phyloP scores from a whole-genome alignment of 148 eudicot genomes.

The Rhododendron simsii region DNA sequence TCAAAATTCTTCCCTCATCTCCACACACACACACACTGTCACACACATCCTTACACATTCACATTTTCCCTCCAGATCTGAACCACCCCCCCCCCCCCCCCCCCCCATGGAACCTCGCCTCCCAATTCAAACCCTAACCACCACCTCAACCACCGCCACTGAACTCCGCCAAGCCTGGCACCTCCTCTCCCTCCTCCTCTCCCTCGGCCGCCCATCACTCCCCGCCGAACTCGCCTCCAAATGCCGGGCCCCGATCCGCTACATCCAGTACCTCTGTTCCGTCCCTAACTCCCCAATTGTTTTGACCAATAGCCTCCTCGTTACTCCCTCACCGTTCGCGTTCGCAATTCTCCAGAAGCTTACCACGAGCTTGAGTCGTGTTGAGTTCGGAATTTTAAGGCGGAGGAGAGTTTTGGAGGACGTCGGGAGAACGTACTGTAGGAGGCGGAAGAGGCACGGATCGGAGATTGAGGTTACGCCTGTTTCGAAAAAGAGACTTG shows the following conservation, averaged over 20 bases:
- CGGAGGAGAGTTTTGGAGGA: slow-evolving; percentile 16
- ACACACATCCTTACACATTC: neutral
- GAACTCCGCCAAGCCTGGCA: slow-evolving; percentile 54
- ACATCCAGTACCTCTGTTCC: slow-evolving; percentile 43
- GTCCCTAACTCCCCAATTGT: slow-evolving; percentile 60
- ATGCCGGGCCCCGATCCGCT: slow-evolving; percentile 33
- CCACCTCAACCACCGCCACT: neutral
- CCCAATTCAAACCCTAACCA: slow-evolving; percentile 14
- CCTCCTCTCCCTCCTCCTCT: slow-evolving; percentile 34
- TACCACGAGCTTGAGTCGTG: slow-evolving; percentile 18
- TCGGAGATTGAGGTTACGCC: slow-evolving; percentile 16
- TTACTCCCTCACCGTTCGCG: slow-evolving; percentile 33
- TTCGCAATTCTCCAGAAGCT: slow-evolving; percentile 26
- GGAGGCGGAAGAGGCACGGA: slow-evolving; percentile 41
- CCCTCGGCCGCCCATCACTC: slow-evolving; percentile 38
- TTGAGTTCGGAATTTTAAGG: slow-evolving; percentile 13
- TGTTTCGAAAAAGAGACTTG: slow-evolving; percentile 24
- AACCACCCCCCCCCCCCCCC: neutral
- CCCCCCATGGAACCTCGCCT: slow-evolving; percentile 21
- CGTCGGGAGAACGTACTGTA: slow-evolving; percentile 33
- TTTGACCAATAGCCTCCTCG: slow-evolving; percentile 21
- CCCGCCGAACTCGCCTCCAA: slow-evolving; percentile 45
- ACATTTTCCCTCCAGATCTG: slow-evolving; percentile 1
- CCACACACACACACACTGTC: too few relatives aligned
- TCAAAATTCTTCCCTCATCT: neutral